Evolutionary conservation across 768 basidiomycete species (phyloP).

Genomic region (Boletus subparvulus): DNA sequence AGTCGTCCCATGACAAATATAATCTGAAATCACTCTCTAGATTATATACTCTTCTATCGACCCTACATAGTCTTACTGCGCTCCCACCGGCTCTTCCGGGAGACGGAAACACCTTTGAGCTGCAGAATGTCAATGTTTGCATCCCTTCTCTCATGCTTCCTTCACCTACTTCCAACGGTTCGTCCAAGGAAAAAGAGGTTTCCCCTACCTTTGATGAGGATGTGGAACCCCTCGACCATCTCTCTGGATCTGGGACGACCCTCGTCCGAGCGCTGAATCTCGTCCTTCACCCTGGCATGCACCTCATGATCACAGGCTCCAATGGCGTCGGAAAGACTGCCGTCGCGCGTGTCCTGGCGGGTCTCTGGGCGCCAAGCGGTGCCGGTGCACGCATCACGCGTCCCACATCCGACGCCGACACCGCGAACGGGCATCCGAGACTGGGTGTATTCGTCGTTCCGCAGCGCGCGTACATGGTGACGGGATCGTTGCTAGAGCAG

Average conservation of each 20-base stretch:
- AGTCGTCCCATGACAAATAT: neutral
- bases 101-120: slow-evolving; percentile 48
- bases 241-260: slow-evolving; percentile 30
- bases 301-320: slow-evolving; percentile 90
- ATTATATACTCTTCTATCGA: slow-evolving; percentile 84
- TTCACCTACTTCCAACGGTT: neutral
- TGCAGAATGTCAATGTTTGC: slow-evolving; percentile 70
- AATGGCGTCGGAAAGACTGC: slow-evolving; percentile 93
- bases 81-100: slow-evolving; percentile 40
- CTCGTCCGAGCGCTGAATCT: slow-evolving; percentile 74
- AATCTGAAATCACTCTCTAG: slow-evolving; percentile 35
- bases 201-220: slow-evolving; percentile 13
- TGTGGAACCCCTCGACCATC: slow-evolving; percentile 11
- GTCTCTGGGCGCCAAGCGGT: slow-evolving; percentile 75
- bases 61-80: slow-evolving; percentile 70
- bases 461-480: slow-evolving; percentile 90
- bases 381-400: slow-evolving; percentile 33
- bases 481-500: slow-evolving; percentile 87
- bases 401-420: slow-evolving; percentile 22
- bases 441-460: slow-evolving; percentile 81
- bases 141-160: slow-evolving; percentile 42
- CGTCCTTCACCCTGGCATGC: slow-evolving; percentile 67
- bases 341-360: slow-evolving; percentile 84
- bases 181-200: slow-evolving; percentile 1
- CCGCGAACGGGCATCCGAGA: slow-evolving; percentile 34